phyloP scores from a whole-genome alignment of 2,329 filamentous ascomycete genomes.

The Alternaria alternata region DNA sequence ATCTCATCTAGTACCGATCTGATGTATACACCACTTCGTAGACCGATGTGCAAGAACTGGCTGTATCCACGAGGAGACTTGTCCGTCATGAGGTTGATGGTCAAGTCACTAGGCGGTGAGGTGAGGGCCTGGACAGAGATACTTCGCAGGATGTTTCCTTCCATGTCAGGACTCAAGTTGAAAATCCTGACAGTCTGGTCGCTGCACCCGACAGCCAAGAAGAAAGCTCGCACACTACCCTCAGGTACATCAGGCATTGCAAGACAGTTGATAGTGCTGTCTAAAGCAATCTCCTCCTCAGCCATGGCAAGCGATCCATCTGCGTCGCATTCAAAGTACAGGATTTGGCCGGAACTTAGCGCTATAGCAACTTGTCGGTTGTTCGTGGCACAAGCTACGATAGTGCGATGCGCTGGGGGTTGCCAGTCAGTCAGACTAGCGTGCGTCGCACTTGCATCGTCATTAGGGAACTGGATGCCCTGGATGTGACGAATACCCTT shows the following conservation, averaged over 20 bases:
- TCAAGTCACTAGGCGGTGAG: conserved; percentile 84
- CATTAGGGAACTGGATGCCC: conserved; percentile 57
- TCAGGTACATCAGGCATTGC: conserved; percentile 92
- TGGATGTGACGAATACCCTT: conserved; percentile 93
- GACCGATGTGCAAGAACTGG: conserved; percentile 92
- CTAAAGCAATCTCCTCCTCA: conserved; percentile 92
- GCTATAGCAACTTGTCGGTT: conserved; percentile 92
- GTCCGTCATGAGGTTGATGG: conserved; percentile 95
- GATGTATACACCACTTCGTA: conserved; percentile 95
- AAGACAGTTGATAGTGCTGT: conserved; percentile 92
- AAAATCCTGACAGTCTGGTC: conserved; percentile 95
- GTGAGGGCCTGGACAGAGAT: conserved; percentile 95
- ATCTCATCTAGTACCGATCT: conserved; percentile 94
- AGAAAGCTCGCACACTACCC: conserved; percentile 86
- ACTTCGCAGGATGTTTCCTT: conserved; percentile 72
- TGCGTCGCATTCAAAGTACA: conserved; percentile 96
- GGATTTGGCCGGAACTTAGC: conserved; percentile 93
- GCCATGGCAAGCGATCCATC: conserved; percentile 93
- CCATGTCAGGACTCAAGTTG: conserved; percentile 87
- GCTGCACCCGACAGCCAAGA: conserved; percentile 94
- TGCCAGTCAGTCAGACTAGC: conserved; percentile 90
- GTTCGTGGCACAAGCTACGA: conserved; percentile 93
- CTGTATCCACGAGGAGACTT: conserved; percentile 88
- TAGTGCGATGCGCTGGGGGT: conserved; percentile 90
- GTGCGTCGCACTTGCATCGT: conserved; percentile 34